Evolutionary conservation across 192 early-diverging fungal species (phyloP), one percentile per base, ranked within the genome.

Genomic region (Fimicolochytrium jonesii): DNA sequence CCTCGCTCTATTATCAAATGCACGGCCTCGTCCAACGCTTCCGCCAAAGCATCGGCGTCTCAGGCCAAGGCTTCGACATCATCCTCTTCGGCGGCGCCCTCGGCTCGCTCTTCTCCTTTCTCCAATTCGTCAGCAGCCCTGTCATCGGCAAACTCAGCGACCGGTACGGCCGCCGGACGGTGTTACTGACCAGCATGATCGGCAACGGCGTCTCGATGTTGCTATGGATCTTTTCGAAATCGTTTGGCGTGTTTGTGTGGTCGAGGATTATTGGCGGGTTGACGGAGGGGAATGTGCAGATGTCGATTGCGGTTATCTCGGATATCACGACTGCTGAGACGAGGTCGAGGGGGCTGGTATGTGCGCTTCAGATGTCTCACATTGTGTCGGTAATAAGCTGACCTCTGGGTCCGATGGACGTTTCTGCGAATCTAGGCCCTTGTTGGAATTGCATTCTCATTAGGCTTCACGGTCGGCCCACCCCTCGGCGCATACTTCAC

Each of bases 261-360:
- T 88, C 93, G 5, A 76, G 96, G 9, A 72, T 95, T 37, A 80
- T 99, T 39, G 96, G 89, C 3, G 96, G 96, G 10, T 75, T 99
- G 54, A 93, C 90, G 48, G 96, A 99, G 67, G 96, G 96, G 41
- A 99, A 99, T 63, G 92, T 99, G 15, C 96, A 99, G 74, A 83
- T 99, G 41, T 91, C 89, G 2, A 91, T 92, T 35, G 94, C 96
- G 0, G 93, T 96, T 67, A 93, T 99, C 37, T 89, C 92, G 17
- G 96, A 99, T 64, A 81, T 97, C 45, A 96, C 96, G 0, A 86
- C 88, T 0, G 73, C 78, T 0, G 75, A 85, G 56, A 86, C 79
- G 0, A 66, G 96, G 22, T 94, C 92, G 2, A 73, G 73, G 20
- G 89, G 89, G 30, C 72, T 99, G 80, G 90, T 89, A 66, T n/a